Conservation (phyloP, 352 stramenopile genomes). For the Blastocystis sp. region DNA sequence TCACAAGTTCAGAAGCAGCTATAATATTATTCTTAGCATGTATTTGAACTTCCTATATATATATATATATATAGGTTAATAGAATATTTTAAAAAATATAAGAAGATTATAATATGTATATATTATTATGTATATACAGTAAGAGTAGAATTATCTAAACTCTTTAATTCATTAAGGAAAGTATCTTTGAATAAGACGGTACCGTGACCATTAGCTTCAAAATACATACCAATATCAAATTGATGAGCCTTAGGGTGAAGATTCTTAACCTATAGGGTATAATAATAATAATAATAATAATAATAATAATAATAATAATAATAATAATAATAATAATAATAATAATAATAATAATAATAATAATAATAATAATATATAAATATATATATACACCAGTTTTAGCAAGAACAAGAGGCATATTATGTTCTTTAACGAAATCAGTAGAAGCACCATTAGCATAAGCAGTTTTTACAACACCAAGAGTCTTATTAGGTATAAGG, state of each 20-base stretch:
- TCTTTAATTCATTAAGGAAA: conserved; percentile 28
- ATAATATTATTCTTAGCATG: conserved; percentile 57
- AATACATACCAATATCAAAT: conserved; percentile 95
- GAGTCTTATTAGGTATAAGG: too few relatives aligned
- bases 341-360: too few relatives aligned
- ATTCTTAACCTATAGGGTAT: conserved; percentile 78
- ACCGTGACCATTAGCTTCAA: conserved; percentile 95
- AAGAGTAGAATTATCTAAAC: neutral
- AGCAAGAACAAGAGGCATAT: conserved; percentile 59
- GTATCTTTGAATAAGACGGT: conserved; percentile 81
- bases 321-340: too few relatives aligned
- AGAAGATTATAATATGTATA: too few relatives aligned
- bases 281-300: too few relatives aligned
- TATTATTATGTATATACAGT: too few relatives aligned
- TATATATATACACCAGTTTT: conserved; percentile 79
- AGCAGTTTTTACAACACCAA: conserved; percentile 90
- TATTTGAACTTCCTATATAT: conserved; percentile 24
- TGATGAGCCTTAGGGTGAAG: conserved; percentile 75
- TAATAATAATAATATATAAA: too few relatives aligned
- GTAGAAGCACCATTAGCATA: conserved; percentile 89
- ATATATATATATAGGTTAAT: too few relatives aligned
- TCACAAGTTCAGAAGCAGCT: conserved; percentile 67
- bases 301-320: too few relatives aligned
- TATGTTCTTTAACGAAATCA: conserved; percentile 59
- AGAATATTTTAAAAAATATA: too few relatives aligned